These are phyloP conservation scores for Elasticomyces elasticus DNA, from an alignment of 495 filamentous ascomycete species.

Conservation along the genomic window DNA sequence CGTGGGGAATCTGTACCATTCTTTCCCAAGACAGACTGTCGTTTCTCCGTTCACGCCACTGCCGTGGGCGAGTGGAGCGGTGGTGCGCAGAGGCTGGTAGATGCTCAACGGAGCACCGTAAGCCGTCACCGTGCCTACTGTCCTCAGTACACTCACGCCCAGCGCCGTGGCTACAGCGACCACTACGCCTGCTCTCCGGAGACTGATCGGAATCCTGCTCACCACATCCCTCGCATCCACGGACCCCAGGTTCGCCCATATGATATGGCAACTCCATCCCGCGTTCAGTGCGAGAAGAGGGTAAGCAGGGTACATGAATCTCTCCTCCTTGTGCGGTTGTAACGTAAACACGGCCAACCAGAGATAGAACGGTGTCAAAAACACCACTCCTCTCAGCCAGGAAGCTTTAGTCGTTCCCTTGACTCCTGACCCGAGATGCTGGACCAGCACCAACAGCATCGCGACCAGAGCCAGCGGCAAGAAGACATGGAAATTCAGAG, in stretches of 20 bases:
- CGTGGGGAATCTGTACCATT: constrained; percentile 97
- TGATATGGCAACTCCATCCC: constrained; percentile 69
- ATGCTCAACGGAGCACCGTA: constrained; percentile 79
- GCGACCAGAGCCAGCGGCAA: constrained; percentile 72
- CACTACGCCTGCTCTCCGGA: constrained; percentile 55
- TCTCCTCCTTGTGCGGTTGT: constrained; percentile 95
- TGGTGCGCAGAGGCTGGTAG: constrained; percentile 48
- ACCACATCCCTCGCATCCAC: constrained; percentile 52
- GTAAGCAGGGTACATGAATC: constrained; percentile 97
- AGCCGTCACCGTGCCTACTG: constrained; percentile 67
- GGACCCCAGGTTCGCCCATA: constrained; percentile 61
- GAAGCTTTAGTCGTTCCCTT: constrained; percentile 37
- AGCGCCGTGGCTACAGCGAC: constrained; percentile 47
- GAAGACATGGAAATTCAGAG: constrained; percentile 93
- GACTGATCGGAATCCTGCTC: constrained; percentile 56
- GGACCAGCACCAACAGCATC: constrained; percentile 49
- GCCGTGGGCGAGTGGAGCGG: too few species aligned
- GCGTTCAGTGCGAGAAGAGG: constrained; percentile 88
- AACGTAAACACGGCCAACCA: constrained; percentile 87
- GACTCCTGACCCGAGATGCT: constrained; percentile 37
- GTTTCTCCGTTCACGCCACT: too few species aligned
- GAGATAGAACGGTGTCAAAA: constrained; percentile 78
- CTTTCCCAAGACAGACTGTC: constrained; percentile 82
- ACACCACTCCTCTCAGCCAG: constrained; percentile 59
- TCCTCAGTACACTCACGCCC: constrained; percentile 57